Evolutionary conservation across 371 early-diverging fungal species (phyloP).

Genomic region (Lichtheimia ramosa): DNA sequence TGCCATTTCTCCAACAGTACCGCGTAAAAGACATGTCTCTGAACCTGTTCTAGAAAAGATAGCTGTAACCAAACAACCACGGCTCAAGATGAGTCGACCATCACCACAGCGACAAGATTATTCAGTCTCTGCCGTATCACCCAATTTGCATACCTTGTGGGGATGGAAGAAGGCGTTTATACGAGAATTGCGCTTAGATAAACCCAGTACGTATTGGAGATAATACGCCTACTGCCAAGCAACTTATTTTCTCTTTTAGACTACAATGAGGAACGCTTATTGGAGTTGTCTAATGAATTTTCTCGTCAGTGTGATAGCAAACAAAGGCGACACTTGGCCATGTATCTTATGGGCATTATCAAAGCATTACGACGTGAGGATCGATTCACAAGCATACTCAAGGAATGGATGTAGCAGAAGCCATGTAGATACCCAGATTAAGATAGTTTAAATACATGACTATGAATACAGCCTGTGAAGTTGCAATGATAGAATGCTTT

Average conservation of each 20-base stretch:
- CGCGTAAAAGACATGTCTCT: neutral
- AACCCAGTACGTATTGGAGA: neutral
- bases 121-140: neutral
- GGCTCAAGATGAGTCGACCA: too few species aligned
- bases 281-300: neutral
- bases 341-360: neutral
- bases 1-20: too few species aligned
- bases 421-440: too few species aligned
- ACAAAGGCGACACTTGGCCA: conserved; percentile 9
- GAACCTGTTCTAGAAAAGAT: too few species aligned
- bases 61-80: neutral
- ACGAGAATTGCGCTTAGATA: neutral
- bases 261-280: neutral
- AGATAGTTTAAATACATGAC: too few species aligned
- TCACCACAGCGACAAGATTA: neutral
- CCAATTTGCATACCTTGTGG: conserved; percentile 2
- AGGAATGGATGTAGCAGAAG: too few species aligned
- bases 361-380: neutral
- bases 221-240: neutral
- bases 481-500: too few species aligned
- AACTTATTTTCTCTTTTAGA: neutral
- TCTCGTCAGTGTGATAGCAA: neutral
- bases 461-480: too few species aligned
- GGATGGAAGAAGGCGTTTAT: conserved; percentile 1
- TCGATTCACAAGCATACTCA: too few species aligned